Percentiles rank a stretch among this genome's conserved stretches.
Evolutionary conservation across 2,329 filamentous ascomycete genomes (phyloP).

Genomic region (Penicillium concentricum): DNA sequence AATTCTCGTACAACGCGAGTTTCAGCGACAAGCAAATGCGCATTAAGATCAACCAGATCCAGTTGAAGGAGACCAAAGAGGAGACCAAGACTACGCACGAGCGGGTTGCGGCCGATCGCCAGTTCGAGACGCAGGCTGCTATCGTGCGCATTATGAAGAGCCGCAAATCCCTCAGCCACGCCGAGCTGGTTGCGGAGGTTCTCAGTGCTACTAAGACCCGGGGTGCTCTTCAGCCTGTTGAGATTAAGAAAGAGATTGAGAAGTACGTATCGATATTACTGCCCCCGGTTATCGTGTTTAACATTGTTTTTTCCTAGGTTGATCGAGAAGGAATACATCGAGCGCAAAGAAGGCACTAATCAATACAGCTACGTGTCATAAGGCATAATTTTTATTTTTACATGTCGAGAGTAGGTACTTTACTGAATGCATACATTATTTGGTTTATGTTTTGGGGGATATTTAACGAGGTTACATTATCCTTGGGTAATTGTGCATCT

Average conservation of each 20-base stretch:
- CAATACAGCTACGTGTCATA: conserved; percentile 70
- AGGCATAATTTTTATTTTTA: conserved; percentile 1
- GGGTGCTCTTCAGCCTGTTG: conserved; percentile 77
- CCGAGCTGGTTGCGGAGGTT: conserved; percentile 86
- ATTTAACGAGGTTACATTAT: neutral
- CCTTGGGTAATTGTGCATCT: too few species aligned
- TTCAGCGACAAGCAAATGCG: conserved; percentile 82
- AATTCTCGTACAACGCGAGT: conserved; percentile 74
- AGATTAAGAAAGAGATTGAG: conserved; percentile 98
- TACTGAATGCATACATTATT: neutral
- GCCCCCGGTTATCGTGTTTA: neutral
- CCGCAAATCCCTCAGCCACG: conserved; percentile 79
- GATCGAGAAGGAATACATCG: conserved; percentile 92
- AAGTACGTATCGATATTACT: conserved; percentile 58
- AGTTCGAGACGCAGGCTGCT: conserved; percentile 95
- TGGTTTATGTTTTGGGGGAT: neutral
- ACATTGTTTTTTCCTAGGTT: conserved; percentile 53
- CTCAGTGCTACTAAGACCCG: conserved; percentile 85
- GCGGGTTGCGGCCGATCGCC: conserved; percentile 80
- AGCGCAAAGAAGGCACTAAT: conserved; percentile 65
- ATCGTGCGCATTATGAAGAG: conserved; percentile 98
- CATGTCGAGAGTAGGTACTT: conserved; percentile 1
- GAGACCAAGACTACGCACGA: conserved; percentile 95
- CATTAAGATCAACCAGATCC: conserved; percentile 98
- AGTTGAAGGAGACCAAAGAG: conserved; percentile 90